A percentile compares a stretch with the other conserved stretches of the same genome.
phyloP scores from a whole-genome alignment of 106 monocot species.

The Dioscorea zingiberensis region DNA sequence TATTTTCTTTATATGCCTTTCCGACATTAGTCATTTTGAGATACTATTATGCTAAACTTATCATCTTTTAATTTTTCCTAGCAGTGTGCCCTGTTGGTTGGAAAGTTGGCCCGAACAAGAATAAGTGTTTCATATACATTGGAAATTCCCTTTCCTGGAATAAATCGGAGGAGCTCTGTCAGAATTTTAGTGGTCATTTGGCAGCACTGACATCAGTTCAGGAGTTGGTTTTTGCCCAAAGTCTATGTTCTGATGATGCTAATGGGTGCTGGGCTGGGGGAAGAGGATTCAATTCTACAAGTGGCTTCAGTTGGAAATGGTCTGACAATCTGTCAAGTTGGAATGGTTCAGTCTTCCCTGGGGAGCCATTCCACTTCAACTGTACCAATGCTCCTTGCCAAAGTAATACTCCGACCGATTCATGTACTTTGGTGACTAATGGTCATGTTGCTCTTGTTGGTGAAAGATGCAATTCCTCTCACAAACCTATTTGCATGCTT shows the following conservation, averaged over 20 bases:
- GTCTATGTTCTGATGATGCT: slow-evolving; percentile 31
- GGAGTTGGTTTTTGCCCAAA: slow-evolving; percentile 52
- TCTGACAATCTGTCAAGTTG: slow-evolving; percentile 52
- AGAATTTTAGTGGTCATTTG: slow-evolving; percentile 47
- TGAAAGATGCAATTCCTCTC: slow-evolving; percentile 62
- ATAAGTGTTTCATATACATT: slow-evolving; percentile 64
- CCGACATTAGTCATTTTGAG: no score
- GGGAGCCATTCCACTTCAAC: slow-evolving; percentile 32
- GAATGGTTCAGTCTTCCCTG: slow-evolving; percentile 56
- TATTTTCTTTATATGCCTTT: no score
- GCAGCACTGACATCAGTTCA: slow-evolving; percentile 62
- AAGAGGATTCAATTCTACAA: slow-evolving; percentile 39
- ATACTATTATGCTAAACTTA: no score
- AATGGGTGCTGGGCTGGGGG: slow-evolving; percentile 87
- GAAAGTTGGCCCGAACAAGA: slow-evolving; percentile 37
- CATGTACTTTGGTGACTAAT: slow-evolving; percentile 53
- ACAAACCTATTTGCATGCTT: slow-evolving; percentile 70
- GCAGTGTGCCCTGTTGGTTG: slow-evolving; percentile 68
- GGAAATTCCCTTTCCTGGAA: slow-evolving; percentile 61
- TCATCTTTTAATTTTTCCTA: slow-evolving; percentile 13
- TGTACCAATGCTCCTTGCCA: slow-evolving; percentile 48
- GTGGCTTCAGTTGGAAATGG: slow-evolving; percentile 67
- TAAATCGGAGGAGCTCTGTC: slow-evolving; percentile 54
- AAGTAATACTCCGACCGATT: slow-evolving; percentile 17
- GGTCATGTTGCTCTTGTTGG: slow-evolving; percentile 36